Evolutionary conservation across 1,284 basidiomycete genomes (phyloP), one percentile per base, ranked within the genome.

Genomic region (Marasmius fiardii): DNA sequence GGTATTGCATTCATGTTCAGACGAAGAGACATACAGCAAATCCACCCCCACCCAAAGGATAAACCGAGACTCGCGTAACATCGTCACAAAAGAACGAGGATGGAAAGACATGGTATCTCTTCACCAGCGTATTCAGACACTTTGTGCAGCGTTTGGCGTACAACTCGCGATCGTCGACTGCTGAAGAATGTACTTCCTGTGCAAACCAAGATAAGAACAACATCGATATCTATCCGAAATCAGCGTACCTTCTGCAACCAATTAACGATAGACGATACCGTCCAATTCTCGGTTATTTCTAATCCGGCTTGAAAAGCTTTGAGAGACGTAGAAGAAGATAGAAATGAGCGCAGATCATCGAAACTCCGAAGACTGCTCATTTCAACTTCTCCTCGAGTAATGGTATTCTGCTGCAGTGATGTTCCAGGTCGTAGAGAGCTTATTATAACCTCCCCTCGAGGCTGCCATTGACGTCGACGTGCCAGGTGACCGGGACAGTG

Each of bases 21-120:
- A 60, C 61, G 57, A 52, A 35, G 57, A 57, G 58, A 55, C 54
- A 54, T 58, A 53, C 56, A 51, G 44, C 62, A 65, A 69, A 67
- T 65, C 73, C 67, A 67, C 70, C 65, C 68, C 55, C 34, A 31
- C 14, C 18, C 10, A 31, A 24, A n/a, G 52, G 52, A 33, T 28
- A 5, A 28, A 16, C 16, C 16, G 39, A 21, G 12, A 44, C 41
- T 31, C 24, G 39, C 20, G 8, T 35, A 4, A 51, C 21, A 20
- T 51, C 23, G 24, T 31, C n/a, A n/a, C 33, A 34, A 21, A 35
- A 21, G 2, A 51, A 23, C 3, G 14, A 34, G 4, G 26, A 33
- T 1, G 49, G 49, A 28, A 51, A 23, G 8, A 51, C 34, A 2
- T 23, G 49, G 37, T 51, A 37, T 18, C 4, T 51, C 28, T 33